Conservation (phyloP, 2,329 filamentous ascomycete genomes). For the Daldinia sp. region DNA sequence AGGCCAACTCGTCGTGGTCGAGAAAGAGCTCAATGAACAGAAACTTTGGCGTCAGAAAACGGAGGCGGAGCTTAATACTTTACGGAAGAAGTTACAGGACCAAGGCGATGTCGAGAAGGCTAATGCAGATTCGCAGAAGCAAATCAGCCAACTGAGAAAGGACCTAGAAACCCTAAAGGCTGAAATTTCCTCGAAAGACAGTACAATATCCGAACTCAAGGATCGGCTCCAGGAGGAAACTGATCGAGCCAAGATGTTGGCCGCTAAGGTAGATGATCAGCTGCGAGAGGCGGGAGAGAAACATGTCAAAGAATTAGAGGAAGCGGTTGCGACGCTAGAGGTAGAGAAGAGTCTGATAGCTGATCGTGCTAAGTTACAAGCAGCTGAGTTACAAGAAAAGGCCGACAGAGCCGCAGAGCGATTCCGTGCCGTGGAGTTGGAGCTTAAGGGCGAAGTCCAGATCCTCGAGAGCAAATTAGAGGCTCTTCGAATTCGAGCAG, state of each 20-base stretch:
- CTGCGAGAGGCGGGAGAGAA: constrained; percentile 74
- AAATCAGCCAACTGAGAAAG: constrained; percentile 48
- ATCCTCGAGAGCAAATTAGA: constrained; percentile 91
- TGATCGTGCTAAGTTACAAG: constrained; percentile 74
- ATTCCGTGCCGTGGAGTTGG: constrained; percentile 75
- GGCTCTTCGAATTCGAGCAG: constrained; percentile 83
- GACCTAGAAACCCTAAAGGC: constrained; percentile 69
- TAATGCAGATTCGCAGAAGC: constrained; percentile 56
- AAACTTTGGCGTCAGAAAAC: constrained; percentile 71
- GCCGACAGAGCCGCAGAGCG: constrained; percentile 79
- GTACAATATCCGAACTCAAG: constrained; percentile 75
- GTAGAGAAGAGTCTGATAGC: constrained; percentile 82
- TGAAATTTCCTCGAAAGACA: constrained; percentile 73
- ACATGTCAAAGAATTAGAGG: constrained; percentile 65
- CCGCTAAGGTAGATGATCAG: constrained; percentile 74
- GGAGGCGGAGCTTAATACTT: constrained; percentile 60
- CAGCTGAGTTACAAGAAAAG: constrained; percentile 79
- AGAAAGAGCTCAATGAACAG: constrained; percentile 72
- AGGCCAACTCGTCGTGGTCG: constrained; percentile 72
- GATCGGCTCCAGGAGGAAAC: constrained; percentile 76
- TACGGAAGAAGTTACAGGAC: constrained; percentile 63
- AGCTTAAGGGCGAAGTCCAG: constrained; percentile 81
- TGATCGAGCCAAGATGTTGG: constrained; percentile 74
- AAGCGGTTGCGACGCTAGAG: constrained; percentile 72
- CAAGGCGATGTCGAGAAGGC: constrained; percentile 68